A percentile compares a stretch with the other conserved stretches of the same genome.
phyloP scores from a whole-genome alignment of 2,329 filamentous ascomycete species.

The Pseudomassariella vexata region DNA sequence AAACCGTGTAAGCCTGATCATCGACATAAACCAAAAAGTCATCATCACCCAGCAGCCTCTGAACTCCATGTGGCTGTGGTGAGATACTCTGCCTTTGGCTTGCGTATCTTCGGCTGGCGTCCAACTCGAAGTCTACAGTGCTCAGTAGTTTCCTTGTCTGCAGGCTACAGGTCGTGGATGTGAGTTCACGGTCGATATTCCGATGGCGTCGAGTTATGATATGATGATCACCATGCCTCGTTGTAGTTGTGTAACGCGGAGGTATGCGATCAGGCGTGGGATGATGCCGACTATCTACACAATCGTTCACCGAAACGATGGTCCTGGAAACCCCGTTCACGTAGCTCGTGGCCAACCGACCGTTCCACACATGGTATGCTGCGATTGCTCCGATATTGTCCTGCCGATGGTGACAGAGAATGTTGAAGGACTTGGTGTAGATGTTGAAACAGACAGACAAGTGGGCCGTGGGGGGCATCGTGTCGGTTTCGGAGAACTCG shows the following conservation, averaged over 20 bases:
- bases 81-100: background rate
- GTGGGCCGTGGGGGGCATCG: too few species aligned
- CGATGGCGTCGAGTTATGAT: too few species aligned
- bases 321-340: slow-evolving; percentile 1
- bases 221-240: too few species aligned
- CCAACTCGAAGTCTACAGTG: too few species aligned
- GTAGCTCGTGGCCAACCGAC: slow-evolving; percentile 12
- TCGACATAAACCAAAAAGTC: slow-evolving; percentile 21
- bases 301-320: background rate
- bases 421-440: slow-evolving; percentile 21
- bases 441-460: slow-evolving; percentile 25
- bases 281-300: slow-evolving; percentile 1
- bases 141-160: too few species aligned
- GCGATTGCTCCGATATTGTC: slow-evolving; percentile 10
- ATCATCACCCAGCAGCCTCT: slow-evolving; percentile 18
- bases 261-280: slow-evolving; percentile 6
- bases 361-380: slow-evolving; percentile 21
- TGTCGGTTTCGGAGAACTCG: too few species aligned
- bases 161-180: too few species aligned
- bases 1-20: slow-evolving; percentile 18
- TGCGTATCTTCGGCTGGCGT: too few species aligned
- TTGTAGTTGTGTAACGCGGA: too few species aligned
- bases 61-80: slow-evolving; percentile 5
- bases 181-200: too few species aligned
- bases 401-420: slow-evolving; percentile 18